Evolutionary conservation across 73 alveolate species (phyloP).

Genomic region (Paramecium sonneborni): DNA sequence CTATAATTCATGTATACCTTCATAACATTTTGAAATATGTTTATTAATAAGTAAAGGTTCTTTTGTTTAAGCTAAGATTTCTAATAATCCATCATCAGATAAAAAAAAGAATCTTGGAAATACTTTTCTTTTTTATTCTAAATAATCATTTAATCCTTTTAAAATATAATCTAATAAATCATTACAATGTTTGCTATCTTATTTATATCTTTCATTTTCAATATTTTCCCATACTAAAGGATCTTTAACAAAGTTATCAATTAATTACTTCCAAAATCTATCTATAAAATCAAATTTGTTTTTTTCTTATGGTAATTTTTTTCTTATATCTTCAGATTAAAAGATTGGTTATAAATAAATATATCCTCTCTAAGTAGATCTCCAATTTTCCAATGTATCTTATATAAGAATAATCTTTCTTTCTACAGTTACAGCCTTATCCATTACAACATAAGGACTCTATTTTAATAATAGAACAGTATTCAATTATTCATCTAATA

Average conservation of each 20-base stretch:
- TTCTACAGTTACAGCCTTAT: conserved; percentile 87
- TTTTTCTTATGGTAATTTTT: conserved; percentile 92
- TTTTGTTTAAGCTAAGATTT: conserved; percentile 94
- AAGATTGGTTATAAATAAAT: conserved; percentile 99
- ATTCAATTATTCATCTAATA: conserved; percentile 84
- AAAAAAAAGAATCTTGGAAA: conserved; percentile 99
- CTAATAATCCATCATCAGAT: conserved; percentile 96
- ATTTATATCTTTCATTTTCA: conserved; percentile 76
- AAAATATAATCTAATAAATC: conserved; percentile 91
- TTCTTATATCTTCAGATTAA: conserved; percentile 97
- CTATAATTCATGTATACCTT: conserved; percentile 89
- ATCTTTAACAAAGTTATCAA: conserved; percentile 78
- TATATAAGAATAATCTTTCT: conserved; percentile 83
- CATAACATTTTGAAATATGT: conserved; percentile 95
- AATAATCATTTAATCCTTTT: conserved; percentile 89
- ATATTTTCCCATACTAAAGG: conserved; percentile 72
- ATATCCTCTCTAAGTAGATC: conserved; percentile 94
- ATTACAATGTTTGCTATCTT: conserved; percentile 79
- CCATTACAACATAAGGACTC: conserved; percentile 78
- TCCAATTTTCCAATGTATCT: conserved; percentile 97
- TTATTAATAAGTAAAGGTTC: conserved; percentile 93
- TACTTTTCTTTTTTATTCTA: conserved; percentile 95
- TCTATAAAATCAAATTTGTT: conserved; percentile 88
- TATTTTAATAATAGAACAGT: conserved; percentile 83
- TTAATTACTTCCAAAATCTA: conserved; percentile 92